Percentiles rank a stretch among this genome's conserved stretches.
Conservation (phyloP, 768 basidiomycete species). For the Dictyophora rubrovolvata region DNA sequence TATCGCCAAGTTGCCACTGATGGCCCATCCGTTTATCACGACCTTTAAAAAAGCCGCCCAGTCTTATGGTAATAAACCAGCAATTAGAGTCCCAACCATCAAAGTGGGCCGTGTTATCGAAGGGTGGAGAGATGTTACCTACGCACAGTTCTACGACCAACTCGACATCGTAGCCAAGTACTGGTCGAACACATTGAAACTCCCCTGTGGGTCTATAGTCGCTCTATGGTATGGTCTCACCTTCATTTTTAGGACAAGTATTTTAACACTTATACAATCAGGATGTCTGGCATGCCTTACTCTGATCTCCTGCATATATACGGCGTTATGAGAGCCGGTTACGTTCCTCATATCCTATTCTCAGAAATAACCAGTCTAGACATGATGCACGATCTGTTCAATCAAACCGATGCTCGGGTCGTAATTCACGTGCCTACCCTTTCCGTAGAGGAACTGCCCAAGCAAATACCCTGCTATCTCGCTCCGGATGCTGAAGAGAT, state of each 20-base stretch:
- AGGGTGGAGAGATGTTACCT: slow-evolving; percentile 54
- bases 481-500: background rate
- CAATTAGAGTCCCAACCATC: background rate
- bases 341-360: slow-evolving; percentile 59
- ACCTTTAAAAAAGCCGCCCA: background rate
- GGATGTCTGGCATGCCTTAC: slow-evolving; percentile 67
- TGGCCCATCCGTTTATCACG: background rate
- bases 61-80: background rate
- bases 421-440: slow-evolving; percentile 42
- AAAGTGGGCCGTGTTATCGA: slow-evolving; percentile 27
- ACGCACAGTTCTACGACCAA: slow-evolving; percentile 51
- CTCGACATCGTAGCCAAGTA: slow-evolving; percentile 56
- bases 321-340: slow-evolving; percentile 65
- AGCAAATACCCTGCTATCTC: background rate
- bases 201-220: slow-evolving; percentile 49
- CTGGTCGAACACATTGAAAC: slow-evolving; percentile 43
- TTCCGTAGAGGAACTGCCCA: background rate
- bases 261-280: slow-evolving; percentile 19
- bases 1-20: background rate
- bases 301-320: slow-evolving; percentile 64
- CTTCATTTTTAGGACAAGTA: background rate
- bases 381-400: slow-evolving; percentile 59
- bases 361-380: slow-evolving; percentile 35
- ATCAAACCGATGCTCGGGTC: slow-evolving; percentile 49
- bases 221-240: slow-evolving; percentile 54